These are phyloP conservation scores for Phytopythium sindhum DNA, from an alignment of 352 stramenopile species.

Conservation along the genomic window DNA sequence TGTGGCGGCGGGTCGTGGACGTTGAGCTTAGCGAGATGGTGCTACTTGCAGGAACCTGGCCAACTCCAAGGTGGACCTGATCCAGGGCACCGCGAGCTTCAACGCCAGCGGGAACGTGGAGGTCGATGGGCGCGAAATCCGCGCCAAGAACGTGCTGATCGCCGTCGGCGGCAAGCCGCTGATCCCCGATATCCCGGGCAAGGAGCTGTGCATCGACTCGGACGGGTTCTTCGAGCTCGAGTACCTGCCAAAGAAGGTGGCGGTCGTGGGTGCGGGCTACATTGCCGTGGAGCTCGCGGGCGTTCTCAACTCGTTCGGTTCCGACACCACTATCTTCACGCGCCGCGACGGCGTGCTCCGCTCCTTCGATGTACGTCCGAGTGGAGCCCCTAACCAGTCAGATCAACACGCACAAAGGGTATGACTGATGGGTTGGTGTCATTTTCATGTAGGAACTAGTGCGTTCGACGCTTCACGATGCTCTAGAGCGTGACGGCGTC, in stretches of 20 bases:
- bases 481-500: conserved; percentile 54
- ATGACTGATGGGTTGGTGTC: not conserved
- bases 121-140: conserved; percentile 61
- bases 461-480: conserved; percentile 49
- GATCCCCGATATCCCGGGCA: conserved; percentile 66
- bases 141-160: conserved; percentile 62
- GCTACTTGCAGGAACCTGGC: conserved; percentile 69
- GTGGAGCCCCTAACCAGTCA: too few relatives aligned
- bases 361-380: conserved; percentile 76
- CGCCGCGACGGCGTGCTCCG: conserved; percentile 84
- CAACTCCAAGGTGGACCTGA: conserved; percentile 87
- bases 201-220: conserved; percentile 92
- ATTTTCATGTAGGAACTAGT: conserved; percentile 29
- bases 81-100: conserved; percentile 90
- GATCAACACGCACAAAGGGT: not conserved
- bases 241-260: conserved; percentile 88
- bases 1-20: not conserved
- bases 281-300: conserved; percentile 97
- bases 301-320: conserved; percentile 92
- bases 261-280: conserved; percentile 97
- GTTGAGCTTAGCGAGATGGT: not conserved
- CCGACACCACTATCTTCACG: conserved; percentile 89
- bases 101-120: conserved; percentile 71
- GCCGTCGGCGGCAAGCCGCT: conserved; percentile 56
- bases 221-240: conserved; percentile 98